Percentiles rank a stretch among this genome's conserved stretches.
These are phyloP conservation scores for Nadsonia commutata DNA, from an alignment of 1,139 yeast genomes.

Conservation along the genomic window DNA sequence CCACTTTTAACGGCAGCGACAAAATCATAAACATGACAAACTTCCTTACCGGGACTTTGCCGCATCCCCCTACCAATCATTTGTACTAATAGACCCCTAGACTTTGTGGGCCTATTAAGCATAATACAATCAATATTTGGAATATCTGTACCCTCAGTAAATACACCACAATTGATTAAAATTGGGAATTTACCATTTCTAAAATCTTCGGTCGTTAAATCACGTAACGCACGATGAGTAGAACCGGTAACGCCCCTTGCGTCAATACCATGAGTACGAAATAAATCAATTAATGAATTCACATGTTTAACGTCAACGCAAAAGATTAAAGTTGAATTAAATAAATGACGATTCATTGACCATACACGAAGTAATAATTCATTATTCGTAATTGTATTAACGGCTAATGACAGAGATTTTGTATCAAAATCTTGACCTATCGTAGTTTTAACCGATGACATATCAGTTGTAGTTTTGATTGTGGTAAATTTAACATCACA, in stretches of 20 bases:
- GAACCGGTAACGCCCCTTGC: slow-evolving; percentile 65
- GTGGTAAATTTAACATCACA: slow-evolving; percentile 56
- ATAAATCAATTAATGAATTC: slow-evolving; percentile 35
- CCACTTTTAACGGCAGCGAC: slow-evolving; percentile 49
- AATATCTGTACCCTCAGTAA: slow-evolving; percentile 92
- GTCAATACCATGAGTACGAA: slow-evolving; percentile 45
- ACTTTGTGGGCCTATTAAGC: slow-evolving; percentile 68
- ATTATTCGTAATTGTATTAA: slow-evolving; percentile 42
- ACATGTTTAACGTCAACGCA: slow-evolving; percentile 67
- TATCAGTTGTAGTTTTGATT: slow-evolving; percentile 30
- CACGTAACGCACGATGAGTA: slow-evolving; percentile 42
- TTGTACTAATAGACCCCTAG: slow-evolving; percentile 57
- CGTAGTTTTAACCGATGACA: slow-evolving; percentile 19
- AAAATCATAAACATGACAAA: slow-evolving; percentile 68
- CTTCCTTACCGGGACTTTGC: slow-evolving; percentile 40
- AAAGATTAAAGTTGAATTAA: slow-evolving; percentile 59
- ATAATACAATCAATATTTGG: slow-evolving; percentile 78
- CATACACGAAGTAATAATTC: slow-evolving; percentile 47
- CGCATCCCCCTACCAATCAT: slow-evolving; percentile 90
- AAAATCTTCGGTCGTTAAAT: slow-evolving; percentile 41
- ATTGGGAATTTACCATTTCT: slow-evolving; percentile 51
- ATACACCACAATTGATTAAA: slow-evolving; percentile 73
- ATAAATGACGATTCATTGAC: slow-evolving; percentile 26
- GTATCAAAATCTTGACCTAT: slow-evolving; percentile 40
- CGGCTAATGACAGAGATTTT: slow-evolving; percentile 35